Evolutionary conservation across 2,329 filamentous ascomycete species (phyloP), one percentile per base, ranked within the genome.

Genomic region (Fusarium sp.): DNA sequence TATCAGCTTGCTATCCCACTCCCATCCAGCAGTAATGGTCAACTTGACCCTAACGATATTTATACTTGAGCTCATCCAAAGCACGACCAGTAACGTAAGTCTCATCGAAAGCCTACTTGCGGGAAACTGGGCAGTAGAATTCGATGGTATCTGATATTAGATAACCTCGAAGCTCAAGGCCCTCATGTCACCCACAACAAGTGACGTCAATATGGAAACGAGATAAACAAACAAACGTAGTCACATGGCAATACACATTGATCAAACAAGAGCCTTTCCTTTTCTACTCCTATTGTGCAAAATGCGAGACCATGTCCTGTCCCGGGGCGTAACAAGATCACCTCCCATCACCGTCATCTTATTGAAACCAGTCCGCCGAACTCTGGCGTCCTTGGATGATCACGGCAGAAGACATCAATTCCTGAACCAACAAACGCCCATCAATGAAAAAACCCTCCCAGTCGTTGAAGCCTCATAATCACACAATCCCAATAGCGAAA

Each of bases 201-300:
- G 29, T 45, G 24, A 38, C 32, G 43, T 59, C 43, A 58, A 19
- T 19, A 19, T 19, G 19, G 19, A 19, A 19, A 3, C 19, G 19
- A 45, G 6, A 34, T 8, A 7, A 2, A 41, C 26, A 11, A 29
- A 52, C n/a, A 29, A 22, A 38, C 34, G 29, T 25, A 48, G 28
- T 48, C 36, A 54, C 51, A 19, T 32, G 19, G 48, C 29, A 36
- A 28, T 43, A 60, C 41, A 38, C 36, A 19, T 64, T 69, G 69
- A 68, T 70, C 65, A 71, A 73, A 71, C 70, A 69, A 73, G 66
- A 70, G 70, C 71, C 72, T 75, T 65, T 72, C 70, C 73, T 74
- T 74, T 73, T 73, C 73, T 74, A 75, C 72, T 75, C 73, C 73
- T 72, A 70, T 64, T 73, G 68, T 70, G 73, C 71, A 72, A 66